Base-by-base conservation (phyloP, 1,284 basidiomycete genomes). In the Fomes fomentarius region DNA sequence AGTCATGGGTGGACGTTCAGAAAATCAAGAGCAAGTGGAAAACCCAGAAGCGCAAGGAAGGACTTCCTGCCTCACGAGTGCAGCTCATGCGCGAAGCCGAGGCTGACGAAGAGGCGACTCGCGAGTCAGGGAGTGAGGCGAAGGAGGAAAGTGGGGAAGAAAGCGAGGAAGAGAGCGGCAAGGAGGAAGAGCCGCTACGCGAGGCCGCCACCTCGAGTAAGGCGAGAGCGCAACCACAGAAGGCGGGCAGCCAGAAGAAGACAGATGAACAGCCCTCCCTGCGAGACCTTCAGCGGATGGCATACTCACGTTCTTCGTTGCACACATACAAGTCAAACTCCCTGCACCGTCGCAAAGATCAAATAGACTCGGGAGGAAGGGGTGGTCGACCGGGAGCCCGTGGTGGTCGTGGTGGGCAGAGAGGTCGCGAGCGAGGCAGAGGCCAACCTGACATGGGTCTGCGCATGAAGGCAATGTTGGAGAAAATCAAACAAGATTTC, bases 21-120 rank as follows among this genome's bases (percentile, higher is more conserved):
- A 92, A 91, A 70, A 81, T 91, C 55, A 89, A 87, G 64, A 83
- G 79, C 64, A 81, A 86, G 74, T 92, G 91, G 89, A 87, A 79
- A 58, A 79, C 81, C n/a, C 79, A 90, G 69, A 91, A 89, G 67
- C 81, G 78, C 52, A 85, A 80, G 63, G 80, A 87, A 62, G 82
- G 76, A 28, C 62, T 78, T 21, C 52, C 63, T 46, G 60, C 66
- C 7, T 47, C 56, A 21, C 59, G 63, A 17, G 45, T 51, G 37
- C 57, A 60, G 38, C 50, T 61, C 26, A 55, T 58, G 19, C 47
- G 63, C 25, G 44, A 56, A 22, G 47, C 35, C 19, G 57, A 62
- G 43, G 46, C 58, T 30, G 51, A 35, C 40, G 51, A 56, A 17
- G 56, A 58, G 11, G 39, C 46, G 21, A 52, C 42, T 25, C 48